Evolutionary conservation across 2,329 filamentous ascomycete species (phyloP), one percentile per base, ranked within the genome.

Genomic region (Colletotrichum liriopes): DNA sequence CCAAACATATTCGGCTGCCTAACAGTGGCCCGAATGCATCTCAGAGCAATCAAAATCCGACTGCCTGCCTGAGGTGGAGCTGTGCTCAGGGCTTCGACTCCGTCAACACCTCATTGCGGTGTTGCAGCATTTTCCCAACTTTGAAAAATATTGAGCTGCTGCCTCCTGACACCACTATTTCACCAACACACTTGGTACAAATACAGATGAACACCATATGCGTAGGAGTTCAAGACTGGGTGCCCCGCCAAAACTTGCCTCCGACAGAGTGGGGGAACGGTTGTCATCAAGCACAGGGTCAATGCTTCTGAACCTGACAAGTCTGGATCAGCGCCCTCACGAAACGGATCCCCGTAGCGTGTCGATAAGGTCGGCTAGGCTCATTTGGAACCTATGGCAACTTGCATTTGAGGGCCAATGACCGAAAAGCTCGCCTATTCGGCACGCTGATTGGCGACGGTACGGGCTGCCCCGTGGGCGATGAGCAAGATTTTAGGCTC

Each of bases 211-310:
- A 59, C 51, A 51, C 29, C 55, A 29, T n/a, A 32, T 41, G 12
- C 56, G 41, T 51, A 32, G 23, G 39, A 56, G 29, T 41, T n/a
- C 11, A 26, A 32, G 41, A 43, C 41, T 43, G 41, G 16, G 3
- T 37, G 35, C 2, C 14, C 41, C 41, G 41, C 14, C 41, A 18
- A 43, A 18, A 5, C 41, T 11, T 11, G 41, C 29, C 29, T 32
- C 29, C 29, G 29, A 32, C 41, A 12, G 41, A 43, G 41, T 43
- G 52, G 52, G 52, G n/a, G 35, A n/a, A 35, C 61, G 54, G 64
- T 51, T 71, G 32, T 41, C 35, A 58, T 47, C 65, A 61, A 69
- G 63, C 68, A 51, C 56, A 67, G 16, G 43, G 63, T 37, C 62
- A 47, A 55, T 70, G 47, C 67, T 60, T 67, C 49, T 68, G 35